phyloP scores from a whole-genome alignment of 768 basidiomycete species.

The Lentinula edodes region DNA sequence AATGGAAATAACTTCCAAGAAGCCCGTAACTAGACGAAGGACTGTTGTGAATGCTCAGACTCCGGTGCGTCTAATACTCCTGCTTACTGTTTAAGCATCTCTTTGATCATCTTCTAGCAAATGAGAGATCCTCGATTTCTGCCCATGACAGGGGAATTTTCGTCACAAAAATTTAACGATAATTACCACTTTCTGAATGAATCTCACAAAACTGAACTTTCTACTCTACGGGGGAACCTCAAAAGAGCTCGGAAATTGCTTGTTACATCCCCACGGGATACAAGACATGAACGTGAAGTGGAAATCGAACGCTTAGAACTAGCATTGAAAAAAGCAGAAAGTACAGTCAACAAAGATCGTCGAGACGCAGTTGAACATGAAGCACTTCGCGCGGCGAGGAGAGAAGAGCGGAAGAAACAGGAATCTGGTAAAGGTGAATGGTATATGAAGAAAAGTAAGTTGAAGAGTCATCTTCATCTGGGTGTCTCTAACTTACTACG shows the following conservation, averaged over 20 bases:
- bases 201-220: constrained; percentile 59
- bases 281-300: constrained; percentile 52
- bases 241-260: constrained; percentile 65
- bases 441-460: constrained; percentile 80
- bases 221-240: constrained; percentile 57
- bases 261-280: constrained; percentile 51
- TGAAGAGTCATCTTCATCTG: not conserved
- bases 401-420: constrained; percentile 61
- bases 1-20: constrained; percentile 76
- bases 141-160: constrained; percentile 63
- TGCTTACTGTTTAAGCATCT: not conserved
- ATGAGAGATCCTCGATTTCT: constrained; percentile 86
- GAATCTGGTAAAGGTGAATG: constrained; percentile 75
- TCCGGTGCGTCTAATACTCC: constrained; percentile 37
- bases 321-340: constrained; percentile 74
- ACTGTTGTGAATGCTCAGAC: constrained; percentile 64
- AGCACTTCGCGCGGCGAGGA: constrained; percentile 49
- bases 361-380: constrained; percentile 66
- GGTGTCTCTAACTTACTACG: not conserved
- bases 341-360: constrained; percentile 66
- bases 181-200: constrained; percentile 74
- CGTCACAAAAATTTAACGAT: constrained; percentile 55
- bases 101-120: constrained; percentile 39
- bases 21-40: constrained; percentile 70
- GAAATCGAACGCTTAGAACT: constrained; percentile 69